Evolutionary conservation across 108 stramenopile species (phyloP).

Genomic region (Pelagomonas calceolata): DNA sequence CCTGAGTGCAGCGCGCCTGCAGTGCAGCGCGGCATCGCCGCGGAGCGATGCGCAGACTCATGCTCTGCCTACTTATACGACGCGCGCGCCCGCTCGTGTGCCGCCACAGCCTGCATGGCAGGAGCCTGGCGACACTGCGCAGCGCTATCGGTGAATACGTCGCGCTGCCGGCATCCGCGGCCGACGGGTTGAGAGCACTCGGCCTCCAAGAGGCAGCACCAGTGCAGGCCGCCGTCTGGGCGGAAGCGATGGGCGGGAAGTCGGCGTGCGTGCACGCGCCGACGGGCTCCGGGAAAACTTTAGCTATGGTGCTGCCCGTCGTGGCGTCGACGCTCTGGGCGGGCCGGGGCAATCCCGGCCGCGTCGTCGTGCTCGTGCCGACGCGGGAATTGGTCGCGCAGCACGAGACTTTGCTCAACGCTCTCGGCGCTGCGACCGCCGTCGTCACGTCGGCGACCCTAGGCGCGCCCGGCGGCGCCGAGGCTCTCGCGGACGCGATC

Average conservation of each 20-base stretch:
- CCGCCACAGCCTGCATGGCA: no score
- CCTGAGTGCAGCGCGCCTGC: no score
- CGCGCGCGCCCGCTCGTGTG: no score
- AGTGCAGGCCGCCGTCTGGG: neutral
- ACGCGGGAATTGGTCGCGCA: neutral
- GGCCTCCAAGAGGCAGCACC: neutral
- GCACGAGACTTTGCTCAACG: neutral
- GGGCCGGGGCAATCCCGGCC: neutral
- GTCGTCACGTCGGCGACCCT: neutral
- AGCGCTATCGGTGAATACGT: no score
- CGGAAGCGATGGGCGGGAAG: neutral
- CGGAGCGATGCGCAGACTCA: no score
- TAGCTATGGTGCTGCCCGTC: neutral
- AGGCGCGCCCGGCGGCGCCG: neutral
- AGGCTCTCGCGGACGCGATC: neutral
- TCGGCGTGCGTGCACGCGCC: neutral
- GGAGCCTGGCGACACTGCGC: no score
- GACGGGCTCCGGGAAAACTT: neutral
- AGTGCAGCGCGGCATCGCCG: no score
- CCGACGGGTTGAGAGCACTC: no score
- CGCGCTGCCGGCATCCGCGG: no score
- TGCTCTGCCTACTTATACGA: no score
- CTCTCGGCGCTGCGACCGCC: neutral
- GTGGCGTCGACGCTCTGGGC: neutral
- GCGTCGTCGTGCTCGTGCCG: neutral